A percentile compares a stretch with the other conserved stretches of the same genome.
phyloP scores from a whole-genome alignment of 768 basidiomycete species.

The Russula compacta region DNA sequence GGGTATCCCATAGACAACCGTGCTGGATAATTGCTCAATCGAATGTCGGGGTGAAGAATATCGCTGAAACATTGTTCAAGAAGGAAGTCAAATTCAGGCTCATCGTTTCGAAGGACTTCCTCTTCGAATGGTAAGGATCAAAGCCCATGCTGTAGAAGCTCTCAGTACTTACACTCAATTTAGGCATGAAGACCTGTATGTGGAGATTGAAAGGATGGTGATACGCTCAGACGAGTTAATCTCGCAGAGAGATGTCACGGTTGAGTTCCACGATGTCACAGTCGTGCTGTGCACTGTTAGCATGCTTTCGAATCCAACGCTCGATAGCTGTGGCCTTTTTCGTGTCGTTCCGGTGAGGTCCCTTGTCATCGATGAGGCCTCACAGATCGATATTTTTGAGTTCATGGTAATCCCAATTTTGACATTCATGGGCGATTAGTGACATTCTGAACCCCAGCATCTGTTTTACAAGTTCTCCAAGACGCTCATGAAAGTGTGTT shows the following conservation, averaged over 20 bases:
- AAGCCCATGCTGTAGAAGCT: background rate
- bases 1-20: background rate
- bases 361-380: slow-evolving; percentile 52
- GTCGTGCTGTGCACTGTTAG: slow-evolving; percentile 42
- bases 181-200: slow-evolving; percentile 47
- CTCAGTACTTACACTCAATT: too few relatives aligned
- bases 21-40: slow-evolving; percentile 75
- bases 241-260: slow-evolving; percentile 21
- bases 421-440: background rate
- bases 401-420: slow-evolving; percentile 32
- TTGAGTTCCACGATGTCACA: slow-evolving; percentile 25
- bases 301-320: slow-evolving; percentile 39
- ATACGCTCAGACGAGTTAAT: slow-evolving; percentile 34
- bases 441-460: slow-evolving; percentile 26
- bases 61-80: slow-evolving; percentile 59
- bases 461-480: slow-evolving; percentile 35
- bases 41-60: slow-evolving; percentile 81
- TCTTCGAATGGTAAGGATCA: slow-evolving; percentile 24
- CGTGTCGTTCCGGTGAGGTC: slow-evolving; percentile 33
- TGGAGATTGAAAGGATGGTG: slow-evolving; percentile 29
- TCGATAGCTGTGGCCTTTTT: slow-evolving; percentile 30
- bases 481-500: slow-evolving; percentile 37
- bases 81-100: slow-evolving; percentile 53
- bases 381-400: slow-evolving; percentile 40
- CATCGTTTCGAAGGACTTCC: slow-evolving; percentile 26